phyloP scores from a whole-genome alignment of 495 filamentous ascomycete genomes.

The Lophiostoma macrostomum region DNA sequence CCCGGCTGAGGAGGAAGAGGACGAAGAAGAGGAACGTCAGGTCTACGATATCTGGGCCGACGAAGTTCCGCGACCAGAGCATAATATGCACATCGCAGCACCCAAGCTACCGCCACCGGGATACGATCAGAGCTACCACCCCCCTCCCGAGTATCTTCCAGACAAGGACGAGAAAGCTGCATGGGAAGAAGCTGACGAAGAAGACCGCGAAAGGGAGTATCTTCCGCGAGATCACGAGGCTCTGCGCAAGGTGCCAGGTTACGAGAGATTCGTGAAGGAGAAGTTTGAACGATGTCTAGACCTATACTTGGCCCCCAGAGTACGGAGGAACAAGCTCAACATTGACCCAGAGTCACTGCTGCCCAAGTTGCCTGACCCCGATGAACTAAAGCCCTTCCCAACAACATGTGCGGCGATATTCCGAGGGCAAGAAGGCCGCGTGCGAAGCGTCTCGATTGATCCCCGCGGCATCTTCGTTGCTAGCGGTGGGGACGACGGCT shows the following conservation, averaged over 20 bases:
- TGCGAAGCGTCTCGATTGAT: conserved; percentile 76
- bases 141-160: conserved; percentile 91
- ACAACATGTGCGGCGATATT: conserved; percentile 81
- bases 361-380: conserved; percentile 90
- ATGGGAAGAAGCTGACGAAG: conserved; percentile 87
- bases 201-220: conserved; percentile 87
- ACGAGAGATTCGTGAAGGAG: conserved; percentile 85
- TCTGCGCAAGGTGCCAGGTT: conserved; percentile 89
- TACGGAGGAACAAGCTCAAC: conserved; percentile 89
- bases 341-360: conserved; percentile 93
- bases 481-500: conserved; percentile 92
- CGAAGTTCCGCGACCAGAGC: conserved; percentile 75
- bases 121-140: conserved; percentile 93
- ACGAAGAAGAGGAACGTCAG: conserved; percentile 57
- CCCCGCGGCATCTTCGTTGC: conserved; percentile 76
- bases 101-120: conserved; percentile 92
- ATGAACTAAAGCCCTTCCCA: conserved; percentile 91
- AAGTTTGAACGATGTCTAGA: conserved; percentile 94
- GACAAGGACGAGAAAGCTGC: conserved; percentile 75
- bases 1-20: conserved; percentile 68
- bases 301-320: conserved; percentile 87
- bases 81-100: conserved; percentile 93
- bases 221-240: conserved; percentile 77
- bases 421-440: conserved; percentile 82
- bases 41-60: conserved; percentile 94